phyloP scores from a whole-genome alignment of 2,329 filamentous ascomycete genomes.

The Sporothrix mexicana region DNA sequence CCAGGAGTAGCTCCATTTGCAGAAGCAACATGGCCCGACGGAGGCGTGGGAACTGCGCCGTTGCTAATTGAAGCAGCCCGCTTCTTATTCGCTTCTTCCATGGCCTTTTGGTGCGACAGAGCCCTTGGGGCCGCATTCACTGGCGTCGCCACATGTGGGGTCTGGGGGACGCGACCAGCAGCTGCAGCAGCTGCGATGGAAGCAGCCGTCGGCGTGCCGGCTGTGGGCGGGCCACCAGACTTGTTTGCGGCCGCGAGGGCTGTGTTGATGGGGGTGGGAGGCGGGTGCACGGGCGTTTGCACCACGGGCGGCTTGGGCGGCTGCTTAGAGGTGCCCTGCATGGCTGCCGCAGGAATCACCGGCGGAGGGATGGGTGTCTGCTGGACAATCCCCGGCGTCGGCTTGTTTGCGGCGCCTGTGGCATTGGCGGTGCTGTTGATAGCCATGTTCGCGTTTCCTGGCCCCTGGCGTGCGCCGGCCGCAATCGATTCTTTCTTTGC shows the following conservation, averaged over 20 bases:
- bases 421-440: constrained; percentile 30
- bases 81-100: constrained; percentile 55
- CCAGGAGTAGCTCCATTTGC: constrained; percentile 8
- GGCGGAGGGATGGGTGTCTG: constrained; percentile 39
- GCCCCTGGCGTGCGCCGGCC: constrained; percentile 41
- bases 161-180: constrained; percentile 50
- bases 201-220: constrained; percentile 57
- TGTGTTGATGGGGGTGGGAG: constrained; percentile 56
- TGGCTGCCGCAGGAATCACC: constrained; percentile 36
- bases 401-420: constrained; percentile 14
- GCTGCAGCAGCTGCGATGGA: constrained; percentile 42
- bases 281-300: constrained; percentile 39
- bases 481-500: constrained; percentile 52
- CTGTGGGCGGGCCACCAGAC: constrained; percentile 47
- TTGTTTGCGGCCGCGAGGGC: constrained; percentile 50
- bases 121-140: constrained; percentile 50
- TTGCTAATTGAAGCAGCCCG: constrained; percentile 40
- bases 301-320: constrained; percentile 38
- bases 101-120: constrained; percentile 57
- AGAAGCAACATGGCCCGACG: constrained; percentile 25
- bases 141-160: constrained; percentile 54
- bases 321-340: constrained; percentile 38
- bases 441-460: constrained; percentile 34
- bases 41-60: constrained; percentile 33
- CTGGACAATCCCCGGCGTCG: constrained; percentile 32